These are phyloP conservation scores for Pseudogymnoascus sp. DNA, from an alignment of 2,329 filamentous ascomycete species.

Conservation along the genomic window DNA sequence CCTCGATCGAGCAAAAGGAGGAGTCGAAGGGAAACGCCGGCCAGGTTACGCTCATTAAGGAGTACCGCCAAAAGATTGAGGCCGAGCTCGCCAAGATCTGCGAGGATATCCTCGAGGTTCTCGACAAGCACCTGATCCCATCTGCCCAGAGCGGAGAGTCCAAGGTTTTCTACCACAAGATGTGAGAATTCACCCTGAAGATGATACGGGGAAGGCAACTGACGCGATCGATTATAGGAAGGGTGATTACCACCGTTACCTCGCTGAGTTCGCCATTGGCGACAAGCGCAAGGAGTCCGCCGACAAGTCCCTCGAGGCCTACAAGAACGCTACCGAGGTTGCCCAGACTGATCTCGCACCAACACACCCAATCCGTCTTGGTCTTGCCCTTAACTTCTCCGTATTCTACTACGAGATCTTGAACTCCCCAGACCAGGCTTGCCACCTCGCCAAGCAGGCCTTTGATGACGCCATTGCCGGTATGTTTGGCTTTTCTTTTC, in stretches of 20 bases:
- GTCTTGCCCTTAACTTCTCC: slow-evolving; percentile 96
- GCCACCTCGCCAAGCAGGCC: slow-evolving; percentile 97
- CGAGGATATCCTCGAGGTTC: slow-evolving; percentile 92
- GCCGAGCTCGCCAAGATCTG: slow-evolving; percentile 94
- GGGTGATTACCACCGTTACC: slow-evolving; percentile 93
- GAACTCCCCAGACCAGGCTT: slow-evolving; percentile 94
- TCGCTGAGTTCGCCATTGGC: slow-evolving; percentile 85
- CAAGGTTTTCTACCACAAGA: slow-evolving; percentile 99
- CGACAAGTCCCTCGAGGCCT: slow-evolving; percentile 83
- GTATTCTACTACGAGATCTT: slow-evolving; percentile 99
- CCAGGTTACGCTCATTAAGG: slow-evolving; percentile 87
- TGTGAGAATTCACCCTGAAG: slow-evolving; percentile 52
- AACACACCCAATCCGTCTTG: slow-evolving; percentile 95
- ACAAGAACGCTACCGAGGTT: slow-evolving; percentile 98
- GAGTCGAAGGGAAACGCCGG: slow-evolving; percentile 96
- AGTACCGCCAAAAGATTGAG: slow-evolving; percentile 98
- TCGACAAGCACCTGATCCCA: slow-evolving; percentile 88
- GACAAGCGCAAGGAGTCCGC: slow-evolving; percentile 88
- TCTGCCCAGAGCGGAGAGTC: slow-evolving; percentile 95
- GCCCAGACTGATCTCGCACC: slow-evolving; percentile 95
- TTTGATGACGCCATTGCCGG: slow-evolving; percentile 96
- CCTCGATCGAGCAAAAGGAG: slow-evolving; percentile 99
- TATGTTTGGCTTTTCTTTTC: slow-evolving; percentile 15
- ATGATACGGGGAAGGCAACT: neutral
- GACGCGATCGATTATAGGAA: slow-evolving; percentile 50